Conservation (phyloP, 306 rosid genomes). For the Castanea sativa region DNA sequence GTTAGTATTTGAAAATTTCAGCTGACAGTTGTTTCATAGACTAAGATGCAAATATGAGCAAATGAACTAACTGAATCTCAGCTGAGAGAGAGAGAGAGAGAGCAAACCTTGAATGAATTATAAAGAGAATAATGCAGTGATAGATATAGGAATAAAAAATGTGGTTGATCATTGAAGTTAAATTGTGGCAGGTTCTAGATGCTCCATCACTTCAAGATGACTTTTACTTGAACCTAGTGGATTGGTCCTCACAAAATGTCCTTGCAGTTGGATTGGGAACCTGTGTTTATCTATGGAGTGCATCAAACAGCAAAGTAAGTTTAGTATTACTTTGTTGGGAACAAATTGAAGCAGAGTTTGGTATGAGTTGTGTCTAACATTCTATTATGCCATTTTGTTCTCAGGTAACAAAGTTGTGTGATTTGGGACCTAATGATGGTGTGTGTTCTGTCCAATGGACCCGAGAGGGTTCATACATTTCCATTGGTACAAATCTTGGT, state of each 20-base stretch:
- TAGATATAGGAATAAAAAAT: background rate
- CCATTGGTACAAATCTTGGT: constrained; percentile 84
- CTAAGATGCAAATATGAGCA: background rate
- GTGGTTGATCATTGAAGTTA: constrained; percentile 15
- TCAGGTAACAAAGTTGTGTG: constrained; percentile 94
- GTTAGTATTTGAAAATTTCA: background rate
- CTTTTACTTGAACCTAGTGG: constrained; percentile 95
- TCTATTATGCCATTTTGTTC: background rate
- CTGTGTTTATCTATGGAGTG: constrained; percentile 94
- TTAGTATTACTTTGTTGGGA: background rate
- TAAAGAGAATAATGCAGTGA: background rate
- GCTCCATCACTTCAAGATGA: constrained; percentile 99
- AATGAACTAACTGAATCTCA: constrained; percentile 1
- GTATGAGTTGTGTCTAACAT: background rate
- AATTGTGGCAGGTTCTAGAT: constrained; percentile 76
- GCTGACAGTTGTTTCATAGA: background rate
- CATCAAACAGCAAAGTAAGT: constrained; percentile 86
- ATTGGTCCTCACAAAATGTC: constrained; percentile 97
- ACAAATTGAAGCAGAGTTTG: background rate
- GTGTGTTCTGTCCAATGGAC: constrained; percentile 99
- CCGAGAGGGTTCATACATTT: constrained; percentile 87
- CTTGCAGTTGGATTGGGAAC: constrained; percentile 96
- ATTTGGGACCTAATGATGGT: constrained; percentile 94
- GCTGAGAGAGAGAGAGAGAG: background rate
- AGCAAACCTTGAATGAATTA: background rate